phyloP scores from a whole-genome alignment of 441 rosid species.

The Populus hybrid region DNA sequence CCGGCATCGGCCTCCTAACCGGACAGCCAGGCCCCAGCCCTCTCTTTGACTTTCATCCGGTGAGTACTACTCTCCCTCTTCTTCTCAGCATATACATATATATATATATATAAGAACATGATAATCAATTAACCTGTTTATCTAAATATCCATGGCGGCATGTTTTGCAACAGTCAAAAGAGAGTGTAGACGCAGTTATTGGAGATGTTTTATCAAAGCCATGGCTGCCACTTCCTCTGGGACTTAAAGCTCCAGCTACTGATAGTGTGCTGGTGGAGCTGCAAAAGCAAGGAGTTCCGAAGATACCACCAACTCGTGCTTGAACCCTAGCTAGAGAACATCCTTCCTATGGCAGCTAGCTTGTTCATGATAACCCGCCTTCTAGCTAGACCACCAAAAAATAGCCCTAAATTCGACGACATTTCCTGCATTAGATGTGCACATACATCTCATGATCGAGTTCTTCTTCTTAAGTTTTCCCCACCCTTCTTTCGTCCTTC shows the following conservation, averaged over 20 bases:
- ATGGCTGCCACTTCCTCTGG: slow-evolving; percentile 87
- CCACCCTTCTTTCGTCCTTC: not conserved
- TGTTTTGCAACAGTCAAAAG: slow-evolving; percentile 52
- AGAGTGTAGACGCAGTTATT: slow-evolving; percentile 81
- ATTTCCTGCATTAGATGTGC: slow-evolving; percentile 21
- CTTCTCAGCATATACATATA: not conserved
- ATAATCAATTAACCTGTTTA: not conserved
- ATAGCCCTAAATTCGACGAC: slow-evolving; percentile 39
- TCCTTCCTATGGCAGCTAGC: slow-evolving; percentile 9
- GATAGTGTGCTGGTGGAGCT: slow-evolving; percentile 74
- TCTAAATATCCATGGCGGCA: not conserved
- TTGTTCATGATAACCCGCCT: slow-evolving; percentile 2
- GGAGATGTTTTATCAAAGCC: slow-evolving; percentile 86
- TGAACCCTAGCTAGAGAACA: slow-evolving; percentile 15
- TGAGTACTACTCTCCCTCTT: slow-evolving; percentile 32
- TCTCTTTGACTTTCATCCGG: slow-evolving; percentile 69
- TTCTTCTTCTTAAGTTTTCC: not conserved
- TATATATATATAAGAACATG: too few relatives aligned
- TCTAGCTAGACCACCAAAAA: not conserved
- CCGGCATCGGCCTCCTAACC: slow-evolving; percentile 39
- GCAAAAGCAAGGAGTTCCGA: slow-evolving; percentile 74
- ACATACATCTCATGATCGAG: slow-evolving; percentile 17
- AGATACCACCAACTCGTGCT: slow-evolving; percentile 52
- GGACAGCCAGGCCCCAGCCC: slow-evolving; percentile 42
- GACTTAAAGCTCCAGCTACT: slow-evolving; percentile 77